Base-by-base conservation (phyloP, 768 basidiomycete genomes). In the Xerocomus brunneocitrinus region DNA sequence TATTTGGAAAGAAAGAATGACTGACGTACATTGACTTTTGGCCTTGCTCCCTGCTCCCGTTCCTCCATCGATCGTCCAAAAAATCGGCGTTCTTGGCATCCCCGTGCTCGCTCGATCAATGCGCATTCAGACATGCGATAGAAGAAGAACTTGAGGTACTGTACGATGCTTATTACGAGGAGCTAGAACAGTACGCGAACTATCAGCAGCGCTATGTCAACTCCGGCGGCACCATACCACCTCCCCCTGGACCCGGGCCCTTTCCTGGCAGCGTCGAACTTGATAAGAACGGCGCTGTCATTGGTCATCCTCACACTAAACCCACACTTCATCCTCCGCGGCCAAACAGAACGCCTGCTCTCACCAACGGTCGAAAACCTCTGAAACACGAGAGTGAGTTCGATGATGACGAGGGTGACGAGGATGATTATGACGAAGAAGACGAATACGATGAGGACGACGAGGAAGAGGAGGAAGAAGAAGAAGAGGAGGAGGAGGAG, bases 131-230 rank as follows among this genome's bases (percentile, higher is more conserved):
- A 64, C 87, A 89, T 77, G 95, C 95, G 59, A 98, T 99, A 78
- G 97, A 99, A 79, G 91, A 95, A 77, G 97, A 99, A 80, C 89
- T 99, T 73, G 93, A 98, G 80, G 91, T 94, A 78, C 87, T 98
- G 76, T 99, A 99, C 83, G 95, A 98, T 82, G 94, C 95, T 79
- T 99, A 98, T 83, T 98, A 98, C 84, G 92, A 97, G 73, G 95
- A 98, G 81, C 87, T 99, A 79, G 92, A 97, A 81, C 87, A 89
- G 78, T 98, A 98, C 83, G 97, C 95, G 74, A 89, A 91, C 75
- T 89, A 91, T 77, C 92, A 95, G 81, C 90, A 93, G 82, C 91
- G 86, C 74, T 94, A 93, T 77, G 89, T 91, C 64, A 84, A 84
- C 63, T 93, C 90, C 59, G 89, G 91, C 65, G 89, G 92, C 58